Evolutionary conservation across 805 yeast genomes (phyloP).

Genomic region (Yarrowia yakushimensis): DNA sequence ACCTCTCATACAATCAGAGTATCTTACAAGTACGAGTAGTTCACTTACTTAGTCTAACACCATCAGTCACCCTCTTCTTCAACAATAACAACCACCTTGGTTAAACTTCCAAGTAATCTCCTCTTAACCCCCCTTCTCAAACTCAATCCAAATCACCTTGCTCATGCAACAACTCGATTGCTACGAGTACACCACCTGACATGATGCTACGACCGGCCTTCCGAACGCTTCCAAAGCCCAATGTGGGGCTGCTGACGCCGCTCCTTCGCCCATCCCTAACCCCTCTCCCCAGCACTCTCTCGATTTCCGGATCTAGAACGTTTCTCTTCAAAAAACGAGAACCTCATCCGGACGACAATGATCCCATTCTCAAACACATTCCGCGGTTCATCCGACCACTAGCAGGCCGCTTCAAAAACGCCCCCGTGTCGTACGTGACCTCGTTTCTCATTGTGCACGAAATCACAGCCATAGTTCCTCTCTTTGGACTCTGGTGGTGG

Average conservation of each 20-base stretch:
- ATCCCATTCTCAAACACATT: conserved; percentile 41
- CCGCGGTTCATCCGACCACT: conserved; percentile 53
- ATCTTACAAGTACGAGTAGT: no score
- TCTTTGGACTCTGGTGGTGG: conserved; percentile 63
- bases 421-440: conserved; percentile 59
- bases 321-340: background rate
- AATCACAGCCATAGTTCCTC: conserved; percentile 67
- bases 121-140: no score
- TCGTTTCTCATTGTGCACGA: conserved; percentile 71
- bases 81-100: no score
- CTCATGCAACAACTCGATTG: background rate
- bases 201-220: background rate
- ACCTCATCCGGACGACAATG: conserved; percentile 25
- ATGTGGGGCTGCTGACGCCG: background rate
- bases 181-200: background rate
- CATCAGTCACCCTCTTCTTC: no score
- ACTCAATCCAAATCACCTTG: no score
- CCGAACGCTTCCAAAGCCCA: background rate
- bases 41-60: no score
- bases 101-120: no score
- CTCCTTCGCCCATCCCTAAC: background rate
- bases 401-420: conserved; percentile 48
- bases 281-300: background rate
- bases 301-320: background rate
- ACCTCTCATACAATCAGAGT: no score